Evolutionary conservation across 2,329 filamentous ascomycete species (phyloP), one percentile per base, ranked within the genome.

Genomic region (Pyricularia sp.): DNA sequence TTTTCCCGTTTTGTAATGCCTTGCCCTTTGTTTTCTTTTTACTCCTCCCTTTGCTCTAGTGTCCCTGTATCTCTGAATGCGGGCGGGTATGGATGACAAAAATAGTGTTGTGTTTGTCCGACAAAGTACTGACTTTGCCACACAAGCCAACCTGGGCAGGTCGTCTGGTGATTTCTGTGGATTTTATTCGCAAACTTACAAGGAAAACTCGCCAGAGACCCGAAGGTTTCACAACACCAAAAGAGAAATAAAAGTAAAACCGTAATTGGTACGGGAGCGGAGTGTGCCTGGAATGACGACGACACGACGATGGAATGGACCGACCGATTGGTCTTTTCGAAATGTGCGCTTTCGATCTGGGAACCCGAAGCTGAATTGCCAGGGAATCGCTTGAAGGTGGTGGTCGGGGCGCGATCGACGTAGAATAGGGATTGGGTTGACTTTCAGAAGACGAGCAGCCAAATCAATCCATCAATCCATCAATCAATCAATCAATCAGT

Each of bases 81-180:
- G 53, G 53, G 12, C 53, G 53, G 53, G 53, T 26, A 49, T 49
- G 22, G 22, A 4, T 22, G 49, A 26, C 53, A 57, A 22, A 57
- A 57, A 57, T 57, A 57, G 22, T 57, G n/a, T 57, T 57, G 53
- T 57, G 53, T 57, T 57, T 57, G 53, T 57, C 53, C 53, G 53
- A 57, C 53, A 24, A 57, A 26, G 53, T 26, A 57, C 24, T 57
- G 53, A 57, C 53, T 24, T 28, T 26, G 40, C 24, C 53, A 26
- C 53, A 57, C 22, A 24, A 26, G 33, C 53, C 53, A 57, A 57
- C n/a, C n/a, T 24, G 53, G 53, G 24, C 53, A 12, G 8, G 53
- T 24, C 53, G 53, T 26, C 24, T 24, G 53, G 22, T 24, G 53
- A 57, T 16, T 12, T 57, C 22, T 26, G 10, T 28, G 53, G 22